Evolutionary conservation across 768 basidiomycete species (phyloP).

Genomic region (Suillus placidus): DNA sequence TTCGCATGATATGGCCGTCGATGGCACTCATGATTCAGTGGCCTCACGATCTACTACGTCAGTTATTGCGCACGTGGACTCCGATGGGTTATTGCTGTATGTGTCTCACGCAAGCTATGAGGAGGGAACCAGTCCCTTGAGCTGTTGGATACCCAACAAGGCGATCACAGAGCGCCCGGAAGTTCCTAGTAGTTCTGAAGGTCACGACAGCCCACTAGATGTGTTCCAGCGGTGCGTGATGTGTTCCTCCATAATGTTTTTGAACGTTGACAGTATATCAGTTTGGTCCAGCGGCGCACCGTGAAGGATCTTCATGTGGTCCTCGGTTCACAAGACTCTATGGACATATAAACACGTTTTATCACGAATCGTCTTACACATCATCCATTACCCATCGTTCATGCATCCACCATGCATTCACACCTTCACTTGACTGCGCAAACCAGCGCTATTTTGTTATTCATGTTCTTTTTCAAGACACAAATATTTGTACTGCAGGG

Average conservation of each 20-base stretch:
- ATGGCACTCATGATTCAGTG: slow-evolving; percentile 28
- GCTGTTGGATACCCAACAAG: slow-evolving; percentile 71
- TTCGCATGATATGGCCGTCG: slow-evolving; percentile 52
- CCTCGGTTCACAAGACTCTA: neutral
- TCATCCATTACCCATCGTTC: neutral
- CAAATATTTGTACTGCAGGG: neutral
- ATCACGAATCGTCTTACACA: neutral
- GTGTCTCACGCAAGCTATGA: slow-evolving; percentile 81
- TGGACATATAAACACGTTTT: neutral
- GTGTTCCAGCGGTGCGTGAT: slow-evolving; percentile 35
- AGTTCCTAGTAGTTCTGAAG: slow-evolving; percentile 8
- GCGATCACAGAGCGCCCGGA: slow-evolving; percentile 15
- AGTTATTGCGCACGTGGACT: slow-evolving; percentile 41
- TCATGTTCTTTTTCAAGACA: neutral
- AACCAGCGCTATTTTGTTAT: neutral
- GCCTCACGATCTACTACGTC: slow-evolving; percentile 20
- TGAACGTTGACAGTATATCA: neutral
- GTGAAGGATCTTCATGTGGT: too few species aligned
- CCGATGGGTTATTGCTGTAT: slow-evolving; percentile 81
- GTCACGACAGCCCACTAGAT: slow-evolving; percentile 29
- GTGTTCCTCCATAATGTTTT: neutral
- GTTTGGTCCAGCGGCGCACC: slow-evolving; percentile 1
- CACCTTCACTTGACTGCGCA: neutral
- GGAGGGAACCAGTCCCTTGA: slow-evolving; percentile 74
- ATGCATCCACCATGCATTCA: neutral